phyloP scores from a whole-genome alignment of 2,329 filamentous ascomycete genomes.

The Exophiala oligosperma region DNA sequence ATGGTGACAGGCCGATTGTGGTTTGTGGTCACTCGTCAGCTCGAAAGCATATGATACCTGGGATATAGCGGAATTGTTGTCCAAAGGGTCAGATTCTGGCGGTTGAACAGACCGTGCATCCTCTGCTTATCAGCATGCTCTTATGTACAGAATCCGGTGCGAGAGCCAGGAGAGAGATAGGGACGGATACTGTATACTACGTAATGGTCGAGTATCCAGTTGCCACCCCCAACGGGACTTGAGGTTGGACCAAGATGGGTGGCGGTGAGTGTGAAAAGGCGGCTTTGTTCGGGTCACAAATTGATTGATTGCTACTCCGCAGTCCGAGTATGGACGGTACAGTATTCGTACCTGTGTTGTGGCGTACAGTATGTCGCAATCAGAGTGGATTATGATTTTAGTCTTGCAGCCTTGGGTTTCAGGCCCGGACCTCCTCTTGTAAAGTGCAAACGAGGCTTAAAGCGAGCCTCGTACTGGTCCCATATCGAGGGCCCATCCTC shows the following conservation, averaged over 20 bases:
- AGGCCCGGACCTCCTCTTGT: neutral
- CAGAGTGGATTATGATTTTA: neutral
- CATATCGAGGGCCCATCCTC: neutral
- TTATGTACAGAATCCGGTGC: neutral
- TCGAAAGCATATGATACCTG: too few species aligned
- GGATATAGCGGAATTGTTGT: too few species aligned
- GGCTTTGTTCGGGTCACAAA: too few species aligned
- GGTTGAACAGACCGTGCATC: neutral
- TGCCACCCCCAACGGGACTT: neutral
- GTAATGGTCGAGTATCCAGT: neutral
- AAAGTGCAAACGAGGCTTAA: neutral
- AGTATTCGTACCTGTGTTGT: too few species aligned
- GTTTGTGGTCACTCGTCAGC: too few species aligned
- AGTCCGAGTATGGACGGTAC: too few species aligned
- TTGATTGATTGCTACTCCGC: too few species aligned
- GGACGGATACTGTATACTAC: neutral
- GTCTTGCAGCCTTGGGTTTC: neutral
- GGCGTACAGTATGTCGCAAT: too few species aligned
- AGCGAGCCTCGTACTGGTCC: neutral
- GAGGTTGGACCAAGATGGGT: neutral
- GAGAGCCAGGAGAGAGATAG: too few species aligned
- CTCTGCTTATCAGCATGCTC: neutral
- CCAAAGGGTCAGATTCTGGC: too few species aligned
- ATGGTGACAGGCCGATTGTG: too few species aligned
- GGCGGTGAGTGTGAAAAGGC: neutral